Evolutionary conservation across 345 rosid genomes (phyloP), one percentile per base, ranked within the genome.

Genomic region (Bruguiera parviflora): DNA sequence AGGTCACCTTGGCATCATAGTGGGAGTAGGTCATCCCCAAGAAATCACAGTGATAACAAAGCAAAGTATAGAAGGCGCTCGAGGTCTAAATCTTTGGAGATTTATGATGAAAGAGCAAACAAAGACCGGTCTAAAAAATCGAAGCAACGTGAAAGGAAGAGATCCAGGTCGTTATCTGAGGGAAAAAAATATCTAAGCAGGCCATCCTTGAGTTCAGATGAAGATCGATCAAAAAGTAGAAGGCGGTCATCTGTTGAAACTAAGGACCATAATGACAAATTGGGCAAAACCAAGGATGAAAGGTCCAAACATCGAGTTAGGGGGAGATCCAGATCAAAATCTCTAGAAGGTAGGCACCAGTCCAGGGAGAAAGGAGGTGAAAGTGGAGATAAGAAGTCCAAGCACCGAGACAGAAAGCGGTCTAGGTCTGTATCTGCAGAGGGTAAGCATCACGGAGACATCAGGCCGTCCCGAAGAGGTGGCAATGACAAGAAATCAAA

Each of bases 321-420:
- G 72, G 86, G 84, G 80, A 86, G 85, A 56, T 91, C 98, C 53
- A 81, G 89, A 78, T 92, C 96, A 63, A 79, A 81, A 68, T 92
- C 94, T 77, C 66, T 76, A 52, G 94, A 92, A 74, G 81, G 70
- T 79, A 82, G 79, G 72, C 81, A 65, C 56, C 68, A 55, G 43
- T 65, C 75, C 49, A 73, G 58, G 66, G 89, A 82, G 78, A 87
- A 81, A 65, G 71, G 74, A 64, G 75, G 71, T 60, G 80, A 73
- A 68, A 79, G 76, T 65, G 80, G 82, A 73, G 86, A 83, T 70
- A 85, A 60, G 71, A 84, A 75, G 74, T 79, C 89, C 62, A 89
- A 81, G 72, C 84, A 75, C 75, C 84, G 47, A 58, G 87, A 80
- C 19, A 79, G 92, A 77, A 85, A 77, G 81, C 72, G 84, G 46